These are phyloP conservation scores for Russula sp. DNA, from an alignment of 768 basidiomycete species.

Conservation along the genomic window DNA sequence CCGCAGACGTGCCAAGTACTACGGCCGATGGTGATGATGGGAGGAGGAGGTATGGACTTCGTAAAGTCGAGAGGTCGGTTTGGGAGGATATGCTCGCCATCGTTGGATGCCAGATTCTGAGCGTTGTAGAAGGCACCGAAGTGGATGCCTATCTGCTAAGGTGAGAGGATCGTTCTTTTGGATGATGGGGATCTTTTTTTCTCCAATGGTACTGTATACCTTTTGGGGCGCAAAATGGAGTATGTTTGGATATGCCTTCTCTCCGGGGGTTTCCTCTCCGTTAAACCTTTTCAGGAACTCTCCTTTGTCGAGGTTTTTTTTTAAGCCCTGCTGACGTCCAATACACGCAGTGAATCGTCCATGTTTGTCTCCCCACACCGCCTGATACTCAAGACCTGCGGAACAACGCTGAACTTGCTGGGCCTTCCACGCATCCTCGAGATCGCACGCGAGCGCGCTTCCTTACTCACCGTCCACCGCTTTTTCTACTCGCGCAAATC, in stretches of 20 bases:
- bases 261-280: constrained; percentile 2
- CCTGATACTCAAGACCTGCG: constrained; percentile 97
- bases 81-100: constrained; percentile 99
- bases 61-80: constrained; percentile 60
- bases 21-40: constrained; percentile 30
- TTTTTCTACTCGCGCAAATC: constrained; percentile 98
- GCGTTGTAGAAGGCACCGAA: constrained; percentile 79
- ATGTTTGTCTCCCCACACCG: constrained; percentile 92
- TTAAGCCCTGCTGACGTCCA: constrained; percentile 18
- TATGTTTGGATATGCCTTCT: background rate
- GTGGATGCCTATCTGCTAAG: constrained; percentile 94
- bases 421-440: constrained; percentile 92
- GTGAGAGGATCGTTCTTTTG: constrained; percentile 36
- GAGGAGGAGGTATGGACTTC: constrained; percentile 53
- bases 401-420: constrained; percentile 94
- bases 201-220: too few relatives aligned
- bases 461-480: constrained; percentile 65
- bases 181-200: too few relatives aligned
- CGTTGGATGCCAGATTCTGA: constrained; percentile 94
- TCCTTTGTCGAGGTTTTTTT: background rate
- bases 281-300: constrained; percentile 5
- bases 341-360: constrained; percentile 80
- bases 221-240: background rate
- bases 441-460: constrained; percentile 69
- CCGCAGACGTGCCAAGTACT: constrained; percentile 42